Evolutionary conservation across 805 yeast genomes (phyloP).

Genomic region (Candida railenensis): DNA sequence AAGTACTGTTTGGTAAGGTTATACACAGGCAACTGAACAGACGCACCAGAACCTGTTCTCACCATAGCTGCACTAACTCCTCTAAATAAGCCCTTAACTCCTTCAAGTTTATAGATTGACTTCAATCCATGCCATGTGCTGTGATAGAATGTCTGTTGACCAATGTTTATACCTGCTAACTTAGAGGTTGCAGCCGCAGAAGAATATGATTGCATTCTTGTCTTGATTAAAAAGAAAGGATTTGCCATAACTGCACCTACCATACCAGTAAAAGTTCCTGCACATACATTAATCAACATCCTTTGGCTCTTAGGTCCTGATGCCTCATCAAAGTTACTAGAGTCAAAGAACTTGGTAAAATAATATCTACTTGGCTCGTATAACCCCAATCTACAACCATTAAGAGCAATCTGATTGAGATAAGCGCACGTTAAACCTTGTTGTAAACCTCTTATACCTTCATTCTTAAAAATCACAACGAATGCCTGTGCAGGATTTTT

Average conservation of each 20-base stretch:
- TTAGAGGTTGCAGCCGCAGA: conserved; percentile 33
- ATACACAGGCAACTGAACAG: conserved; percentile 92
- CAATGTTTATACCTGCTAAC: conserved; percentile 40
- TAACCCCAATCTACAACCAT: conserved; percentile 92
- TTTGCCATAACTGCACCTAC: conserved; percentile 90
- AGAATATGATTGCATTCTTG: conserved; percentile 95
- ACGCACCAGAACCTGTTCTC: conserved; percentile 94
- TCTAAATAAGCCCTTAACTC: conserved; percentile 74
- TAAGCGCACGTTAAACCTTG: conserved; percentile 90
- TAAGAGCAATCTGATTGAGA: conserved; percentile 83
- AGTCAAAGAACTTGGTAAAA: conserved; percentile 54
- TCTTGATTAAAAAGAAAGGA: conserved; percentile 88
- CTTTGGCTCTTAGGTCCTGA: conserved; percentile 31
- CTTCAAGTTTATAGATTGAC: conserved; percentile 64
- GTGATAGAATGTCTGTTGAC: conserved; percentile 88
- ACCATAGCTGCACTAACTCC: conserved; percentile 95
- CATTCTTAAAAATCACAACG: conserved; percentile 65
- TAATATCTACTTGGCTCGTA: conserved; percentile 81
- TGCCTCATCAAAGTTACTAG: conserved; percentile 46
- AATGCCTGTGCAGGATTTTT: conserved; percentile 87
- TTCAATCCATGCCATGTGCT: conserved; percentile 67
- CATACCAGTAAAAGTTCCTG: conserved; percentile 84
- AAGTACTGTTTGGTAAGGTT: conserved; percentile 69
- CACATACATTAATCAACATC: conserved; percentile 60
- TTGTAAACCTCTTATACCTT: conserved; percentile 86